Conservation (phyloP, 2,329 filamentous ascomycete species). For the Trichophyton simii region DNA sequence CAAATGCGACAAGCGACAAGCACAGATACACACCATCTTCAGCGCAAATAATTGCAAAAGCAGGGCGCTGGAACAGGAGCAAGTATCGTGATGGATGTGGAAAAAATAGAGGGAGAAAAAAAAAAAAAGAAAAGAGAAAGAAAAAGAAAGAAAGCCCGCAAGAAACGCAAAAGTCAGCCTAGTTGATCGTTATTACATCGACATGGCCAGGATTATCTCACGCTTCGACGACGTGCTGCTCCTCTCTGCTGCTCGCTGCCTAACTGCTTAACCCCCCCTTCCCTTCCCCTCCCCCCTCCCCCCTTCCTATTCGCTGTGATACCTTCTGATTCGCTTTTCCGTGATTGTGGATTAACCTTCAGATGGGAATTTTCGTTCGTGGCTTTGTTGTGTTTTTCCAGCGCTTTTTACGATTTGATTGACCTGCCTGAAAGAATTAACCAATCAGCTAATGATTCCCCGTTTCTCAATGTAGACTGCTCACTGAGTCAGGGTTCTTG, state of each 20-base stretch:
- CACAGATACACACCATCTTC: not conserved
- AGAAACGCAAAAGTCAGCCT: not conserved
- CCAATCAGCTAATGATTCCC: slow-evolving; percentile 17
- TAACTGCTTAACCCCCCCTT: not conserved
- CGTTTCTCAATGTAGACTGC: slow-evolving; percentile 27
- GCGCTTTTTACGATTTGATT: slow-evolving; percentile 2
- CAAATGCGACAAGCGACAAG: not conserved
- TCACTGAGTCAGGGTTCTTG: slow-evolving; percentile 38
- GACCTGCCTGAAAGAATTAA: slow-evolving; percentile 18
- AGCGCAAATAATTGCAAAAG: not conserved
- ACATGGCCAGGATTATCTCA: not conserved
- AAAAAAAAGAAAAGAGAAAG: not conserved
- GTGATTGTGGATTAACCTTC: not conserved
- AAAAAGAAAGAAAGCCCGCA: not conserved
- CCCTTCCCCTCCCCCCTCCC: not conserved
- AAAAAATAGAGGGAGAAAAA: not conserved
- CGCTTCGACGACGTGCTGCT: not conserved
- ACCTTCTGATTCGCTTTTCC: not conserved
- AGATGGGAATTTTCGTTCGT: not conserved
- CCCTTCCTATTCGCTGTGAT: not conserved
- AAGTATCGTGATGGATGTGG: no score
- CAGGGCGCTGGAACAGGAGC: no score
- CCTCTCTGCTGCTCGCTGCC: not conserved
- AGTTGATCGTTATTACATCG: not conserved
- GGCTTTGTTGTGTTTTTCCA: not conserved